These are phyloP conservation scores for Elasticomyces elasticus DNA, from an alignment of 495 filamentous ascomycete genomes.

Conservation along the genomic window DNA sequence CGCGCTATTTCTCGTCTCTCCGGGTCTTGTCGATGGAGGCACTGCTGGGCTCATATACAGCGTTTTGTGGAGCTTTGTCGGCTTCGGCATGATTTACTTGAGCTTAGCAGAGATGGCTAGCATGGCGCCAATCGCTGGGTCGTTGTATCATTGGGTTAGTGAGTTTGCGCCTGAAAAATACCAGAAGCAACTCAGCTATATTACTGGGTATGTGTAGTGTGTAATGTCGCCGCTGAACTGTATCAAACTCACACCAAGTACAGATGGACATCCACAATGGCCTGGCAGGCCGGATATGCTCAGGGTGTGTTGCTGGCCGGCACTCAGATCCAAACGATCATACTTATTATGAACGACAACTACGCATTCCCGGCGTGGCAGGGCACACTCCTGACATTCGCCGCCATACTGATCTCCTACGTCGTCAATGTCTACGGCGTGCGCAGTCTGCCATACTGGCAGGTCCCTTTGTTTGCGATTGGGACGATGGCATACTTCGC, in stretches of 20 bases:
- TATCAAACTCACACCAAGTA: neutral
- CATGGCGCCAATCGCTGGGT: slow-evolving; percentile 7
- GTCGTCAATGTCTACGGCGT: slow-evolving; percentile 37
- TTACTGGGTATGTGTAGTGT: slow-evolving; percentile 11
- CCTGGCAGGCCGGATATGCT: slow-evolving; percentile 5
- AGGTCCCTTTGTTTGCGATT: slow-evolving; percentile 26
- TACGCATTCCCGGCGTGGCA: slow-evolving; percentile 42
- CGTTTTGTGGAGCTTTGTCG: neutral
- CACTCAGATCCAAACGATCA: slow-evolving; percentile 32
- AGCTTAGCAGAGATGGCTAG: slow-evolving; percentile 12
- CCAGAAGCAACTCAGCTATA: slow-evolving; percentile 16
- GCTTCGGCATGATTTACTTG: neutral
- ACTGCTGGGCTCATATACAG: neutral
- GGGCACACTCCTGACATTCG: slow-evolving; percentile 41
- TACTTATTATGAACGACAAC: slow-evolving; percentile 30
- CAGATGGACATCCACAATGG: neutral
- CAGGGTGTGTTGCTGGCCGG: slow-evolving; percentile 9
- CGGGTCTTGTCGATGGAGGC: neutral
- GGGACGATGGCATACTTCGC: slow-evolving; percentile 29
- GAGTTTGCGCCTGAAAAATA: slow-evolving; percentile 12
- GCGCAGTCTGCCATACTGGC: slow-evolving; percentile 35
- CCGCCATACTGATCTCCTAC: slow-evolving; percentile 27
- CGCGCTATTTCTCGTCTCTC: neutral
- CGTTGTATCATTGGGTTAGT: slow-evolving; percentile 10
- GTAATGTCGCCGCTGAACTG: neutral